Evolutionary conservation across 139 green algal genomes (phyloP), one percentile per base, ranked within the genome.

Genomic region (Chlorella sp.): DNA sequence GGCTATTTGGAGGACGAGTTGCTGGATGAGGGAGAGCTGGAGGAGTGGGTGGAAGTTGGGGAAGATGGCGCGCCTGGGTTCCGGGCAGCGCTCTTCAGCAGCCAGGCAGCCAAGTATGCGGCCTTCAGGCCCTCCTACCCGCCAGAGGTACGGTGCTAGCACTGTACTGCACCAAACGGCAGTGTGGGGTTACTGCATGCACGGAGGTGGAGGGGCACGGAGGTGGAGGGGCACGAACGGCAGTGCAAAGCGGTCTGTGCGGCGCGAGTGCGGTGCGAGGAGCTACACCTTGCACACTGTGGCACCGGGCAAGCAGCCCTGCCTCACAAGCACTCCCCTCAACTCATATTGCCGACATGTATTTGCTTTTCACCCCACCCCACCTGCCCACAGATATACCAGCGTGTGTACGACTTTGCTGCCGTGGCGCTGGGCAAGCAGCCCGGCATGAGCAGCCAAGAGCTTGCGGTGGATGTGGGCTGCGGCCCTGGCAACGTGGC

Each of bases 331-430:
- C 9, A 57, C 48, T 9, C 48, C 5, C 9, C 48, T 57, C n/a
- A 9, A 57, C 48, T 57, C 48, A 9, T 57, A 9, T 9, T 57
- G n/a, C n/a, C n/a, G n/a, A n/a, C n/a, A n/a, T n/a, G n/a, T n/a
- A n/a, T n/a, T n/a, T n/a, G n/a, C n/a, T n/a, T n/a, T n/a, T n/a
- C n/a, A n/a, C n/a, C 48, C 9, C 9, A 57, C 48, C 48, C 48
- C 7, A 5, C 15, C 9, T n/a, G 0, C 57, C 22, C 57, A 22
- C 81, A 71, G 57, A 71, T 75, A 18, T 48, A 86, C 53, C 32
- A 86, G 21, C 81, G 57, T 7, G 66, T 86, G n/a, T 86, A 86
- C 21, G 57, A 42, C n/a, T 86, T 86, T 86, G 81, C 81, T 0
- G 57, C 53, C 0, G 60, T 32, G 5, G n/a, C 57, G 24, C 57